Evolutionary conservation across 225 moss, liverwort and hornwort genomes (phyloP).

Genomic region (Polytrichum commune): DNA sequence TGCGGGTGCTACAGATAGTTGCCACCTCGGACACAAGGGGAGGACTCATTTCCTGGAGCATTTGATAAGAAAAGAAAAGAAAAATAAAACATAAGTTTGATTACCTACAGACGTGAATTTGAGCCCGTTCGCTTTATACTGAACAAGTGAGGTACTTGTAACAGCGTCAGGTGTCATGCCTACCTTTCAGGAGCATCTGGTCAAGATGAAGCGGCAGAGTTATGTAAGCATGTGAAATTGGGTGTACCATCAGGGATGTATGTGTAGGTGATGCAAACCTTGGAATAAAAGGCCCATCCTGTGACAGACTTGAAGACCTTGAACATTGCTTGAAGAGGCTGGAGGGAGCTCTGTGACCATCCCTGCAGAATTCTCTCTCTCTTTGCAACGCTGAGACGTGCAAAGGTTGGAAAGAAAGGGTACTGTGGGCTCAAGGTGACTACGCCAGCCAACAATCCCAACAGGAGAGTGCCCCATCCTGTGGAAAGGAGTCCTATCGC

Average conservation of each 20-base stretch:
- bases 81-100: too few species aligned
- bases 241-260: too few species aligned
- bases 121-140: too few species aligned
- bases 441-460: slow-evolving; percentile 27
- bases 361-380: slow-evolving; percentile 50
- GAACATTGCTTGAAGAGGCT: slow-evolving; percentile 30
- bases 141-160: too few species aligned
- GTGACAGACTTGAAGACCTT: slow-evolving; percentile 49
- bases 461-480: slow-evolving; percentile 33
- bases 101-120: too few species aligned
- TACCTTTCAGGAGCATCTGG: too few species aligned
- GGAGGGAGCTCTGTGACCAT: slow-evolving; percentile 45
- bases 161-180: too few species aligned
- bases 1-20: too few species aligned
- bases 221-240: too few species aligned
- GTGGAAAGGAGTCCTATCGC: slow-evolving; percentile 37
- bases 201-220: too few species aligned
- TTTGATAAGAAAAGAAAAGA: background rate
- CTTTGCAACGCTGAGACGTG: slow-evolving; percentile 21
- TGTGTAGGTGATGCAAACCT: slow-evolving; percentile 26
- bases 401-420: slow-evolving; percentile 24
- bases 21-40: too few species aligned
- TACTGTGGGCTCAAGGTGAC: slow-evolving; percentile 23
- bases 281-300: slow-evolving; percentile 53
- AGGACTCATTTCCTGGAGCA: background rate